Conservation (phyloP, 2,329 filamentous ascomycete genomes). For the Ophidiomyces ophidiicola region DNA sequence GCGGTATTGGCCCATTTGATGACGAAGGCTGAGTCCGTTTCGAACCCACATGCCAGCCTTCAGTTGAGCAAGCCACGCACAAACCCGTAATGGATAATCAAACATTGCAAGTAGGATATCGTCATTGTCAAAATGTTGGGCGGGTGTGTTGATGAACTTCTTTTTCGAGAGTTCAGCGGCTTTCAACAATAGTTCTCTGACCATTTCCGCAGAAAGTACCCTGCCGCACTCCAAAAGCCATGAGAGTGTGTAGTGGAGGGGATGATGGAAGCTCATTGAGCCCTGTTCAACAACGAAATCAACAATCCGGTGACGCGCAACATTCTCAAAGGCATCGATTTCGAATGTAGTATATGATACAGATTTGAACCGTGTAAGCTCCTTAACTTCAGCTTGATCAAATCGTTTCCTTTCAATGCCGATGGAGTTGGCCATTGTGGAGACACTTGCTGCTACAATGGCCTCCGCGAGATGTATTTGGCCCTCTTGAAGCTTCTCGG, state of each 20-base stretch:
- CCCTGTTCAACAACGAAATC: constrained; percentile 81
- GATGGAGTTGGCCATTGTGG: constrained; percentile 77
- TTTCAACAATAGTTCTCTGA: constrained; percentile 60
- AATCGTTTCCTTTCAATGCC: constrained; percentile 82
- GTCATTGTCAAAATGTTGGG: constrained; percentile 42
- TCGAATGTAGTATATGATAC: constrained; percentile 73
- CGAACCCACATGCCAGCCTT: constrained; percentile 98
- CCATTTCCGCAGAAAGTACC: constrained; percentile 53
- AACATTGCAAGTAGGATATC: constrained; percentile 79
- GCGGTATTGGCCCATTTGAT: constrained; percentile 88
- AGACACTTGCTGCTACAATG: constrained; percentile 55
- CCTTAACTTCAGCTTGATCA: constrained; percentile 73
- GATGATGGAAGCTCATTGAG: constrained; percentile 93
- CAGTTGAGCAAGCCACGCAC: constrained; percentile 95
- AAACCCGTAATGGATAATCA: constrained; percentile 85
- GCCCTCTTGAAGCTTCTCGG: constrained; percentile 52
- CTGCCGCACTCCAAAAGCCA: constrained; percentile 90
- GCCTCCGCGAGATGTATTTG: constrained; percentile 56
- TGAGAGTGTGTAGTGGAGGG: constrained; percentile 86
- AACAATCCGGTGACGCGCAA: constrained; percentile 55
- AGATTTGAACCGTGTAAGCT: constrained; percentile 70
- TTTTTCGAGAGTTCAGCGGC: constrained; percentile 43
- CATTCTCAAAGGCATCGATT: constrained; percentile 30
- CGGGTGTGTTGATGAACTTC: constrained; percentile 48
- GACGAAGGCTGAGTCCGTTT: constrained; percentile 87